These are phyloP conservation scores for Pouteria campechiana DNA, from an alignment of 179 eudicot genomes.

Conservation along the genomic window DNA sequence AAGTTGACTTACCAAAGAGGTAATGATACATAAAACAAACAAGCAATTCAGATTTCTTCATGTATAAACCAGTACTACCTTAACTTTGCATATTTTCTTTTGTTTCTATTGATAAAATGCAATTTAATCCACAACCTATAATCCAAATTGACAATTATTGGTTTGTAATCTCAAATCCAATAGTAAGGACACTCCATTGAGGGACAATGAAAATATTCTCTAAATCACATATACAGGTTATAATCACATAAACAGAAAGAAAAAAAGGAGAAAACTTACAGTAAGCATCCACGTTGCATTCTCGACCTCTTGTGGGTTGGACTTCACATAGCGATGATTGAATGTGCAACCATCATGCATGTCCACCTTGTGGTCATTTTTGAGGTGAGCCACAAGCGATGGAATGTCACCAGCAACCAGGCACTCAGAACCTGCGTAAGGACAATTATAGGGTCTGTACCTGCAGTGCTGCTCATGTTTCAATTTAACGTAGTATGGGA, in stretches of 20 bases:
- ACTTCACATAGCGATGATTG: constrained; percentile 85
- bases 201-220: too few species aligned
- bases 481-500: constrained; percentile 70
- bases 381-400: constrained; percentile 59
- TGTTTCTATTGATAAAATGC: too few species aligned
- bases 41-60: too few species aligned
- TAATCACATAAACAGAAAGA: not conserved
- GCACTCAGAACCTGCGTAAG: constrained; percentile 95
- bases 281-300: constrained; percentile 97
- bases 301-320: constrained; percentile 89
- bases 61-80: too few species aligned
- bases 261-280: constrained; percentile 28
- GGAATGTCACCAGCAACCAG: constrained; percentile 65
- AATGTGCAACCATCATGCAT: constrained; percentile 87
- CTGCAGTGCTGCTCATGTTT: constrained; percentile 75
- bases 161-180: too few species aligned
- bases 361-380: constrained; percentile 83
- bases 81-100: too few species aligned
- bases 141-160: too few species aligned
- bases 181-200: too few species aligned
- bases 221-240: too few species aligned
- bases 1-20: too few species aligned
- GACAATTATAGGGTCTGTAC: constrained; percentile 81
- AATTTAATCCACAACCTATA: too few species aligned
- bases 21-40: too few species aligned